Percentiles rank a stretch among this genome's conserved stretches.
Conservation (phyloP, 768 basidiomycete genomes). For the Podaxis sp. region DNA sequence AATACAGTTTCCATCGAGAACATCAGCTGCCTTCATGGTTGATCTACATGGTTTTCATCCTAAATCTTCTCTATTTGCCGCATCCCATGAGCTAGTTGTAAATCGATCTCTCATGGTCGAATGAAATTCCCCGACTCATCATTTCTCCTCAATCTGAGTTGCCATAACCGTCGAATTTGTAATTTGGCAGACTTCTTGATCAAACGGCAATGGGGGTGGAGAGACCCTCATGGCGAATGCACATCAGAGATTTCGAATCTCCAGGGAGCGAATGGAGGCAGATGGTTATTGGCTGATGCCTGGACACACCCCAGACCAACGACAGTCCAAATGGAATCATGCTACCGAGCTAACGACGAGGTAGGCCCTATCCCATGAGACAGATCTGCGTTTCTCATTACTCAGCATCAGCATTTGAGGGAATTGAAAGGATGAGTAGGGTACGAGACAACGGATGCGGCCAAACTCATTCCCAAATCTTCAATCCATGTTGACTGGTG, state of each 20-base stretch:
- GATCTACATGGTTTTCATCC: too few relatives aligned
- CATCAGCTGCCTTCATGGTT: too few relatives aligned
- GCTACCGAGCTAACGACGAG: neutral
- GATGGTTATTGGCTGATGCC: neutral
- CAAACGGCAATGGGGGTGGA: neutral
- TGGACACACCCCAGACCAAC: neutral
- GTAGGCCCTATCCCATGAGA: neutral
- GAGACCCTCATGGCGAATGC: neutral
- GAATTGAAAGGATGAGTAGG: too few relatives aligned
- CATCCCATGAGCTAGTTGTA: neutral
- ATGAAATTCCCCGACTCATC: neutral
- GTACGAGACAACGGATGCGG: too few relatives aligned
- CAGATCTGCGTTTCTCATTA: neutral
- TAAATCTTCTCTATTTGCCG: too few relatives aligned
- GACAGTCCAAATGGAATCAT: neutral
- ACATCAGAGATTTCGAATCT: neutral
- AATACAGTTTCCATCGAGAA: too few relatives aligned
- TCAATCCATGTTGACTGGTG: too few relatives aligned
- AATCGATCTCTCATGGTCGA: neutral
- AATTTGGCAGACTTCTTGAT: neutral
- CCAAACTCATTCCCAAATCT: too few relatives aligned
- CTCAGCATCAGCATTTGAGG: too few relatives aligned
- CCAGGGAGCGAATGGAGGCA: neutral
- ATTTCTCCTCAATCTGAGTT: neutral
- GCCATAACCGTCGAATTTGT: neutral